A percentile compares a stretch with the other conserved stretches of the same genome.
These are phyloP conservation scores for Tetrahymena malaccensis DNA, from an alignment of 73 alveolate species.

Conservation along the genomic window DNA sequence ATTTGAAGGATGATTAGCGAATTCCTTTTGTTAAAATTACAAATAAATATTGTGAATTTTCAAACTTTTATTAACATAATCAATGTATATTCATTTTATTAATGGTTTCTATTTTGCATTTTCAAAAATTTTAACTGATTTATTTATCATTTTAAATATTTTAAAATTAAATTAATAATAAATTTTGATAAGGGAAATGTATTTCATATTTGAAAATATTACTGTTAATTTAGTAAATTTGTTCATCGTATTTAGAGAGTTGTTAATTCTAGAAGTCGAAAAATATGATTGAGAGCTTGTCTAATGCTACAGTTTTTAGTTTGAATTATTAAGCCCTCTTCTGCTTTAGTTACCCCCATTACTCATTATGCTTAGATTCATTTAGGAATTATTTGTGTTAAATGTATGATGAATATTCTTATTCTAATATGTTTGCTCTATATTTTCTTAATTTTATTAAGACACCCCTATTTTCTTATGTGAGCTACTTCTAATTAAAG, in stretches of 20 bases:
- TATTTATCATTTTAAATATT: too few species aligned
- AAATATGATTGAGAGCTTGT: background rate
- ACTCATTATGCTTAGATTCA: background rate
- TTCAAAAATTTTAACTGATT: too few species aligned
- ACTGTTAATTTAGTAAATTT: background rate
- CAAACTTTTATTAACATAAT: background rate
- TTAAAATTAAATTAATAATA: too few species aligned
- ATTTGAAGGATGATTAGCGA: background rate
- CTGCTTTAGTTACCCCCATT: background rate
- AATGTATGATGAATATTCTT: background rate
- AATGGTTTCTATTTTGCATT: too few species aligned
- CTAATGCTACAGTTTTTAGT: background rate
- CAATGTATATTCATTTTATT: too few species aligned
- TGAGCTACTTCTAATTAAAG: background rate
- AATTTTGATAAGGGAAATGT: too few species aligned
- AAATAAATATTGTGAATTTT: too few species aligned
- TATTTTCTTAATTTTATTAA: background rate
- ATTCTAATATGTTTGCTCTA: background rate
- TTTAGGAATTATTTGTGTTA: background rate
- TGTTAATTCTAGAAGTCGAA: background rate
- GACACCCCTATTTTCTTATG: background rate
- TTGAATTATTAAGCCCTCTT: background rate
- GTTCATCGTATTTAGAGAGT: background rate
- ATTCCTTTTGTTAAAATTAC: background rate
- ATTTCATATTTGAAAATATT: background rate